Conservation (phyloP, 2,329 filamentous ascomycete species). For the Nothophaeocryptopus gaeumannii region DNA sequence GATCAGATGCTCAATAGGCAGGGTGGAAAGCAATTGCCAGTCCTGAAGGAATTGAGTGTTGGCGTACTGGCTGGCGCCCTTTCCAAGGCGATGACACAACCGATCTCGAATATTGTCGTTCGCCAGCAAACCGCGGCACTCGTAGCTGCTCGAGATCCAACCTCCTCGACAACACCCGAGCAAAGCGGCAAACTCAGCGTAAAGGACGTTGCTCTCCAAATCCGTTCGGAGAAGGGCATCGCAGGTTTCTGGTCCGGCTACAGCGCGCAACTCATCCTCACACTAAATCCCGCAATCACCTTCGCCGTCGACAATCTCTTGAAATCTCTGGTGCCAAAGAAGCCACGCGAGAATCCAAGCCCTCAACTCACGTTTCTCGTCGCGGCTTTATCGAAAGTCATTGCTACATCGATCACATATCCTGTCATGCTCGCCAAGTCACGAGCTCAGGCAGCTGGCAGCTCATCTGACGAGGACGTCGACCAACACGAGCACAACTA, state of each 20-base stretch:
- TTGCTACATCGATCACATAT: conserved; percentile 75
- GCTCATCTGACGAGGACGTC: conserved; percentile 27
- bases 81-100: conserved; percentile 73
- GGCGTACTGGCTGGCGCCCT: conserved; percentile 72
- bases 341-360: conserved; percentile 53
- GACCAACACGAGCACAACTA: conserved; percentile 18
- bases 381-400: conserved; percentile 74
- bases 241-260: conserved; percentile 85
- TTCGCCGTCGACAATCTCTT: conserved; percentile 77
- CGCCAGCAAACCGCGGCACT: conserved; percentile 70
- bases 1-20: conserved; percentile 42
- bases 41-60: conserved; percentile 70
- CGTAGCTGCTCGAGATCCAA: conserved; percentile 41
- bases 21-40: conserved; percentile 49
- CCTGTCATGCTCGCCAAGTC: conserved; percentile 85
- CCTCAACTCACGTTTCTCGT: conserved; percentile 60
- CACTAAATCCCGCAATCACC: conserved; percentile 81
- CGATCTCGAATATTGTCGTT: conserved; percentile 77
- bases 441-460: conserved; percentile 62
- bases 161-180: conserved; percentile 26
- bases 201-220: conserved; percentile 61
- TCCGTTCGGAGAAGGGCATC: conserved; percentile 67
- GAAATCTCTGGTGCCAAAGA: conserved; percentile 58
- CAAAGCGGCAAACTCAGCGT: conserved; percentile 37
- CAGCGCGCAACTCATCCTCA: conserved; percentile 73